Conservation (phyloP, 1,284 basidiomycete genomes). For the Fomitopsis pinicola region DNA sequence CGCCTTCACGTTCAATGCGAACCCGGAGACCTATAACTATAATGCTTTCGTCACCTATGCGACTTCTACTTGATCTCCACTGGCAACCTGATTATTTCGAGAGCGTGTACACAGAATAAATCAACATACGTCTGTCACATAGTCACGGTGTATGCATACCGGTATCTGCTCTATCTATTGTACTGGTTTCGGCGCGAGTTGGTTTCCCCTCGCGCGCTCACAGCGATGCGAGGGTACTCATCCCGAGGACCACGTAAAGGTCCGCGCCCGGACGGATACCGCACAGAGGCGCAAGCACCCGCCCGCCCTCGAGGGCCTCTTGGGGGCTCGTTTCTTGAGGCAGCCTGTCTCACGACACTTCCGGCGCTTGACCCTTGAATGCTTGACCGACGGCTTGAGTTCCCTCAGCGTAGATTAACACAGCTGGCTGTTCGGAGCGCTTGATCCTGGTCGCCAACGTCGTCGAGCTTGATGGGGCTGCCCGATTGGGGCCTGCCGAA, state of each 20-base stretch:
- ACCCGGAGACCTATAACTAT: slow-evolving; percentile 36
- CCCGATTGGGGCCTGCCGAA: no score
- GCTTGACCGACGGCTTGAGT: background rate
- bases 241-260: background rate
- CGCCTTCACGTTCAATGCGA: slow-evolving; percentile 29
- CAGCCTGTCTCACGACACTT: background rate
- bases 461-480: no score
- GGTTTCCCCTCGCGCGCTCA: background rate
- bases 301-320: background rate
- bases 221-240: background rate
- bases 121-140: background rate
- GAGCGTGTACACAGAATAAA: background rate
- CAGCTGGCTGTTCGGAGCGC: no score
- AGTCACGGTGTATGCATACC: background rate
- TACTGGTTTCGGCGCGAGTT: background rate
- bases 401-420: no score
- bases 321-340: background rate
- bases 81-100: background rate
- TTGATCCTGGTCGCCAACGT: background rate
- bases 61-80: background rate
- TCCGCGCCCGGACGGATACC: background rate
- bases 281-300: background rate
- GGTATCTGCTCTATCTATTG: background rate
- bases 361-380: background rate
- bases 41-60: slow-evolving; percentile 33